phyloP scores from a whole-genome alignment of 441 rosid genomes.

The Flueggea neowawraea region DNA sequence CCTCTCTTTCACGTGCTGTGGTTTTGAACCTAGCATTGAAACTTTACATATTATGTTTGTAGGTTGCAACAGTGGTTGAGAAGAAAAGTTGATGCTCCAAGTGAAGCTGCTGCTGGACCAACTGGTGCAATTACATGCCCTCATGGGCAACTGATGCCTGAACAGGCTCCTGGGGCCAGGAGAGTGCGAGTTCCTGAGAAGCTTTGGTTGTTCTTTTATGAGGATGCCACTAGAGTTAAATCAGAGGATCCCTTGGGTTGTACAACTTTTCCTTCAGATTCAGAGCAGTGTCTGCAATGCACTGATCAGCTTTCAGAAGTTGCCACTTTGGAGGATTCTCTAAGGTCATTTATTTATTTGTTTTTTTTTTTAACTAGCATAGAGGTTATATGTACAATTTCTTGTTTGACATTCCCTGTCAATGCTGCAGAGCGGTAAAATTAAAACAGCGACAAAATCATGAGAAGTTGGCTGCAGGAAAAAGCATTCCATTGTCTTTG shows the following conservation, averaged over 20 bases:
- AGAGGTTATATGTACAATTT: not conserved
- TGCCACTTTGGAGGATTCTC: slow-evolving; percentile 84
- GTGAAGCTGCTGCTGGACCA: slow-evolving; percentile 96
- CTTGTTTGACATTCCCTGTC: slow-evolving; percentile 19
- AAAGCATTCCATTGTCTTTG: slow-evolving; percentile 52
- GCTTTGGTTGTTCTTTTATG: slow-evolving; percentile 85
- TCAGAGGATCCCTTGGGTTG: slow-evolving; percentile 62
- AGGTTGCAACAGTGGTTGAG: slow-evolving; percentile 99
- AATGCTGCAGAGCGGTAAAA: slow-evolving; percentile 68
- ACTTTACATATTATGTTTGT: slow-evolving; percentile 5
- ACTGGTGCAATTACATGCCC: slow-evolving; percentile 70
- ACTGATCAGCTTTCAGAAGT: slow-evolving; percentile 83
- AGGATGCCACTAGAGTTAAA: slow-evolving; percentile 67
- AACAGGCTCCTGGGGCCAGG: slow-evolving; percentile 92
- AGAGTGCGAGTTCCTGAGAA: slow-evolving; percentile 79
- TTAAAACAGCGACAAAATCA: slow-evolving; percentile 88
- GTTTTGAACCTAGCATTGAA: slow-evolving; percentile 1
- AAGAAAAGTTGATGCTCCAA: slow-evolving; percentile 94
- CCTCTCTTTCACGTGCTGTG: too few relatives aligned
- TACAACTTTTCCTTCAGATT: slow-evolving; percentile 56
- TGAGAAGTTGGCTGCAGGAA: slow-evolving; percentile 79
- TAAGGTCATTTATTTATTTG: slow-evolving; percentile 52
- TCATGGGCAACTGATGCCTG: slow-evolving; percentile 86
- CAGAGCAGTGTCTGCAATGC: slow-evolving; percentile 70
- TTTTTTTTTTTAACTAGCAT: too few relatives aligned